Percentiles rank a stretch among this genome's conserved stretches.
Evolutionary conservation across 2,329 filamentous ascomycete genomes (phyloP).

Genomic region (Phyllosticta ampelicida): DNA sequence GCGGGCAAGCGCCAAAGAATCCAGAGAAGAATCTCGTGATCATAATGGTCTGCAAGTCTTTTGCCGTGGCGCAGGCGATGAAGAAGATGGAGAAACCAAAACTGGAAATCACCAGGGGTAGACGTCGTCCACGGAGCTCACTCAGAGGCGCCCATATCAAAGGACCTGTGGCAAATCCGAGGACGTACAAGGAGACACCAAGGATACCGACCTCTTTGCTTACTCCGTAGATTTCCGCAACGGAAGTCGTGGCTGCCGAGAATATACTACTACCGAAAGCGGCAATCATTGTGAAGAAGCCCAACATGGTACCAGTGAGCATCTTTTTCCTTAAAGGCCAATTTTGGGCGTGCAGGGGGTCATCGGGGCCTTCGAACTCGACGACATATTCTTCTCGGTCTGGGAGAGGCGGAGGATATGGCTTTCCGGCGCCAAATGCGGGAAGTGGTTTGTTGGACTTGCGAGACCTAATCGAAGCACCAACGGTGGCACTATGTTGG

Average conservation of each 20-base stretch:
- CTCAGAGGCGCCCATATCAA: constrained; percentile 40
- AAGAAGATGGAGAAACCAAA: constrained; percentile 43
- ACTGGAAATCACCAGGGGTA: constrained; percentile 39
- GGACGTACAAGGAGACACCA: constrained; percentile 39
- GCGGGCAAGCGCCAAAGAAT: constrained; percentile 43
- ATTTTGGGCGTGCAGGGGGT: constrained; percentile 79
- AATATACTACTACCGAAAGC: constrained; percentile 50
- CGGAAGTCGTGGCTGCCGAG: constrained; percentile 26
- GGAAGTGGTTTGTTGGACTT: constrained; percentile 51
- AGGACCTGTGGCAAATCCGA: constrained; percentile 39
- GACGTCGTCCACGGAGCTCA: constrained; percentile 38
- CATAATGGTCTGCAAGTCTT: constrained; percentile 43
- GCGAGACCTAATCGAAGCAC: constrained; percentile 37
- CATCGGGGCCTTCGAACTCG: constrained; percentile 70
- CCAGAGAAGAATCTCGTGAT: constrained; percentile 44
- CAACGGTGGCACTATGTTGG: constrained; percentile 65
- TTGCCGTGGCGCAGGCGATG: constrained; percentile 38
- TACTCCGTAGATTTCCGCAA: constrained; percentile 32
- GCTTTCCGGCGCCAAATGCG: constrained; percentile 61
- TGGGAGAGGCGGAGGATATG: constrained; percentile 59
- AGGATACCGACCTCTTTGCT: constrained; percentile 39
- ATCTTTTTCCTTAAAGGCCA: constrained; percentile 74
- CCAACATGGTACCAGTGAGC: constrained; percentile 55
- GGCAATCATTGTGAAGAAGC: constrained; percentile 57
- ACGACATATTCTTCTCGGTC: constrained; percentile 69